These are phyloP conservation scores for Alternaria ventricosa DNA, from an alignment of 2,329 filamentous ascomycete genomes.

Conservation along the genomic window DNA sequence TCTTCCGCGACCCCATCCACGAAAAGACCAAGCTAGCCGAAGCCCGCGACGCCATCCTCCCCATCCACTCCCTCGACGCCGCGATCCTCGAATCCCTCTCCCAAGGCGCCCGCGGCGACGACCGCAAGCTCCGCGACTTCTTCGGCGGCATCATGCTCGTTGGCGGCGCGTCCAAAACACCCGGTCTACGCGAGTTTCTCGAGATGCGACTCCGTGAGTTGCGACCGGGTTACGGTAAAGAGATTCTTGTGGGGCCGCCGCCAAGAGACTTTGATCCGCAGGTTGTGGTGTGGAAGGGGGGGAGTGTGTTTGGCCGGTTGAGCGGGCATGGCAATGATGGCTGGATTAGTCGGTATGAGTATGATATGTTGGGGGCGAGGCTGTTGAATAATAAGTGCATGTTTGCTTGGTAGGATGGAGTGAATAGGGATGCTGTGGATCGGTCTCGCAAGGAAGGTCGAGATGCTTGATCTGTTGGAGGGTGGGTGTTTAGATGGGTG, in stretches of 20 bases:
- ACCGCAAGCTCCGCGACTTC: conserved; percentile 91
- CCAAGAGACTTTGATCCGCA: conserved; percentile 95
- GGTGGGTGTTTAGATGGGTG: background rate
- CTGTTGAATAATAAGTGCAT: conserved; percentile 65
- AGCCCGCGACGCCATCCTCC: conserved; percentile 80
- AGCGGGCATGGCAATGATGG: conserved; percentile 82
- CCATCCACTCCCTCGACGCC: conserved; percentile 81
- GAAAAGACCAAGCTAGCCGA: conserved; percentile 61
- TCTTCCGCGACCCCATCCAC: conserved; percentile 54
- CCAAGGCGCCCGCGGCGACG: conserved; percentile 85
- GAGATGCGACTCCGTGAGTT: conserved; percentile 80
- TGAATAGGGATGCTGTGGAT: background rate
- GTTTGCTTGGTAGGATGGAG: conserved; percentile 47
- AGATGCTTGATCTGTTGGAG: background rate
- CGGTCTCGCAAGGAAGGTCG: background rate
- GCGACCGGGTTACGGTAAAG: conserved; percentile 67
- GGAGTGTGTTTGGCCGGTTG: conserved; percentile 92
- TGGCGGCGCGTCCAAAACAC: conserved; percentile 51
- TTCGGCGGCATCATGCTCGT: conserved; percentile 53
- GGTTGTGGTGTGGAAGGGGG: conserved; percentile 98
- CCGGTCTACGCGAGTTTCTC: conserved; percentile 79
- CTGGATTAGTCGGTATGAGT: conserved; percentile 89
- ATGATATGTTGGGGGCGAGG: conserved; percentile 81
- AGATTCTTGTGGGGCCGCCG: conserved; percentile 70
- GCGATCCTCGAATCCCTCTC: conserved; percentile 90